Conservation (phyloP, 768 basidiomycete genomes). For the Obba rivulosa region DNA sequence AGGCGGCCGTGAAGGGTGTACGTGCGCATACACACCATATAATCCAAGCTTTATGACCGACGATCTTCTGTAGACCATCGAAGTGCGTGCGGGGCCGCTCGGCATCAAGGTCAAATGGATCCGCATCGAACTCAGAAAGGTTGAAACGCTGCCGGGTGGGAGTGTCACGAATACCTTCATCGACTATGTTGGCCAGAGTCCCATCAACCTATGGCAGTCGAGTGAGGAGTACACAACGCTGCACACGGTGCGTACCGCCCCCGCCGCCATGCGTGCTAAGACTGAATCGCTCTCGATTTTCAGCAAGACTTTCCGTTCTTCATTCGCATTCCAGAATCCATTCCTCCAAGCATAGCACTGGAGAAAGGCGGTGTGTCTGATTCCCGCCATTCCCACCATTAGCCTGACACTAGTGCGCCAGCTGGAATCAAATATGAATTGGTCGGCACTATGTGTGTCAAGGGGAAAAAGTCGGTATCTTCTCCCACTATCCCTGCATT, state of each 20-base stretch:
- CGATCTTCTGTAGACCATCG: conserved; percentile 58
- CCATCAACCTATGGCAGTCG: conserved; percentile 79
- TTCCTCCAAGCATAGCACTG: conserved; percentile 80
- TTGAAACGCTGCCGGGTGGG: conserved; percentile 76
- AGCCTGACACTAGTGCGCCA: conserved; percentile 17
- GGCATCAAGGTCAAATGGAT: conserved; percentile 92
- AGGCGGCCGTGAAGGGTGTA: conserved; percentile 84
- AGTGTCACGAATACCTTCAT: conserved; percentile 66
- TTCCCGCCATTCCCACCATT: not conserved
- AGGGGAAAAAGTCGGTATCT: conserved; percentile 69
- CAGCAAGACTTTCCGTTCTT: conserved; percentile 88
- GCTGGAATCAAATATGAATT: conserved; percentile 89
- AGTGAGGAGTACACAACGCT: conserved; percentile 68
- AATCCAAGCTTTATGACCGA: conserved; percentile 7
- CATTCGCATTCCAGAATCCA: conserved; percentile 88
- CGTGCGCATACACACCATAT: conserved; percentile 26
- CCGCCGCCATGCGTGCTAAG: not conserved
- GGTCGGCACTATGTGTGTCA: conserved; percentile 78
- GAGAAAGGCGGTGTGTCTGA: conserved; percentile 55
- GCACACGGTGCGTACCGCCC: conserved; percentile 47
- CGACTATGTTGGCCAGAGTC: conserved; percentile 78
- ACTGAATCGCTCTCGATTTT: not conserved
- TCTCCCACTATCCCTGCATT: not conserved
- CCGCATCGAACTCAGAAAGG: conserved; percentile 84
- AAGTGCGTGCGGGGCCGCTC: conserved; percentile 68